These are phyloP conservation scores for Coemansia guatemalensis DNA, from an alignment of 192 early-diverging fungal genomes.

Conservation along the genomic window DNA sequence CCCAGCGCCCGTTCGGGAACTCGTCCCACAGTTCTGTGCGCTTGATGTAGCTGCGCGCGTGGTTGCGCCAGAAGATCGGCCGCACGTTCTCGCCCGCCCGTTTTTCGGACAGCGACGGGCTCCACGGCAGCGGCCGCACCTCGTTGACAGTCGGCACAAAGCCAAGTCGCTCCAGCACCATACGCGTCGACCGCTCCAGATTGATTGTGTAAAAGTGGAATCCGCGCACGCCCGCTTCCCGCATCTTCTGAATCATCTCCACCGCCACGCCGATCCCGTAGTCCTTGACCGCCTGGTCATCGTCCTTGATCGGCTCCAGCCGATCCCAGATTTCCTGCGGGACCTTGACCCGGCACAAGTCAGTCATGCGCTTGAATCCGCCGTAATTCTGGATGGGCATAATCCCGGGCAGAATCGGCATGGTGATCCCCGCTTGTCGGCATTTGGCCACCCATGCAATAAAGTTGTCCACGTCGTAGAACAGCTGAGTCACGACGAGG, in stretches of 20 bases:
- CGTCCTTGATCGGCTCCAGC: constrained; percentile 97
- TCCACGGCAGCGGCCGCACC: constrained; percentile 63
- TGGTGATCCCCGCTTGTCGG: constrained; percentile 73
- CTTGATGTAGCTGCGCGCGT: constrained; percentile 86
- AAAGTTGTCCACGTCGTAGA: constrained; percentile 90
- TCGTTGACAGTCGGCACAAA: constrained; percentile 73
- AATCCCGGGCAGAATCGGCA: constrained; percentile 90
- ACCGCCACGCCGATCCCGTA: constrained; percentile 84
- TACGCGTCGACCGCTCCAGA: constrained; percentile 81
- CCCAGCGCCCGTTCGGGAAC: constrained; percentile 98
- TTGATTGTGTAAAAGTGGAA: constrained; percentile 98
- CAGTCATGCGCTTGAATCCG: constrained; percentile 91
- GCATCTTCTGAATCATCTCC: constrained; percentile 80
- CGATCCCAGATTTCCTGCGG: constrained; percentile 80
- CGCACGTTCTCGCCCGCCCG: constrained; percentile 94
- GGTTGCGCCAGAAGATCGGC: constrained; percentile 99
- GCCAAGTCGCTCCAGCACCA: constrained; percentile 84
- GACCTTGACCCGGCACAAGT: constrained; percentile 83
- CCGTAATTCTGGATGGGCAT: constrained; percentile 96
- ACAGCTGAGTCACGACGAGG: constrained; percentile 92
- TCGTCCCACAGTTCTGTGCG: constrained; percentile 96
- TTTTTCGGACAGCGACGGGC: constrained; percentile 77
- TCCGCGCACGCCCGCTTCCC: constrained; percentile 68
- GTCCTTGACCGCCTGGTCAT: constrained; percentile 95
- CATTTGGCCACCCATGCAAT: constrained; percentile 76